Percentiles rank a stretch among this genome's conserved stretches.
These are phyloP conservation scores for Calonectria montana DNA, from an alignment of 2,329 filamentous ascomycete genomes.

Conservation along the genomic window DNA sequence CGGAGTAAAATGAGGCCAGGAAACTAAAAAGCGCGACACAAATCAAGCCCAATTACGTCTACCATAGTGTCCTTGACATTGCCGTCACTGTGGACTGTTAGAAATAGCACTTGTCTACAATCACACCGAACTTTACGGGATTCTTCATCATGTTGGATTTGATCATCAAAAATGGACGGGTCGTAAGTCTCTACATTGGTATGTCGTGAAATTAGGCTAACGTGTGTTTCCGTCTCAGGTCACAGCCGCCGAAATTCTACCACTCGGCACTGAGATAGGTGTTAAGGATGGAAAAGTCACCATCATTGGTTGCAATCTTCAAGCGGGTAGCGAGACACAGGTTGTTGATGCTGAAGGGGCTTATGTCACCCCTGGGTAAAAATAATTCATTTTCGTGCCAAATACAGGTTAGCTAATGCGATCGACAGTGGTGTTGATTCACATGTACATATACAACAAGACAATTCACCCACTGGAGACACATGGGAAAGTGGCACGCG, in stretches of 20 bases:
- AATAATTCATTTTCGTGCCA: neutral
- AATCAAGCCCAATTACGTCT: neutral
- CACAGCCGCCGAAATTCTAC: neutral
- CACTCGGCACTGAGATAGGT: neutral
- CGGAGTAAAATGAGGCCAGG: neutral
- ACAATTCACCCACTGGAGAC: constrained; percentile 35
- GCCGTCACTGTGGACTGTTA: too few species aligned
- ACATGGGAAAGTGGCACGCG: constrained; percentile 56
- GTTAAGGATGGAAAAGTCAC: neutral
- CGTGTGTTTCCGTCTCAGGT: neutral
- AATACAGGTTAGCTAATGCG: neutral
- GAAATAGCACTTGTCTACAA: neutral
- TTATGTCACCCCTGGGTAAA: neutral
- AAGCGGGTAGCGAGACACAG: neutral
- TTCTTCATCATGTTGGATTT: neutral
- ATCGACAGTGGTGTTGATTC: neutral
- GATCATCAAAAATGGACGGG: constrained; percentile 2
- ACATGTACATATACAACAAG: neutral
- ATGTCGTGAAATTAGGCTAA: neutral
- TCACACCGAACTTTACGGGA: neutral
- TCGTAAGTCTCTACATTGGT: neutral
- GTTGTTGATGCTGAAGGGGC: neutral
- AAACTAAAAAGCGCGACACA: neutral
- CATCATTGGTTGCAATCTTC: neutral
- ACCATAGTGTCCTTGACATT: neutral